Conservation (phyloP, 192 early-diverging fungal genomes). For the Irineochytrium annulatum region DNA sequence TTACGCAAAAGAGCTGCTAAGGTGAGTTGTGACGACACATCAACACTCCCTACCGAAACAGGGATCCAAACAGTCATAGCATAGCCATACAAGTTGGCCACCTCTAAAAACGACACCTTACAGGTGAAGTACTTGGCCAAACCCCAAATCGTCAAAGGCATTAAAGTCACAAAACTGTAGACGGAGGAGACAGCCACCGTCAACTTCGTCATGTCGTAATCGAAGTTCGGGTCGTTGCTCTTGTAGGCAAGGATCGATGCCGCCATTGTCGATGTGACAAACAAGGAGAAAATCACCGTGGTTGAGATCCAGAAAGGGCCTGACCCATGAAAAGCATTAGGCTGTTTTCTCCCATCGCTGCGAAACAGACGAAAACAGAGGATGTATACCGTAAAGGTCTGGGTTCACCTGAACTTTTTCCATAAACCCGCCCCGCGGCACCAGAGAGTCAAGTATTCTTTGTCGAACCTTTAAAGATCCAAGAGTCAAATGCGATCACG, state of each 20-base stretch:
- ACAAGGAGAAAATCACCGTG: slow-evolving; percentile 93
- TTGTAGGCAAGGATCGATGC: slow-evolving; percentile 72
- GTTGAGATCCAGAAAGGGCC: slow-evolving; percentile 98
- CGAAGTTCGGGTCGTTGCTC: slow-evolving; percentile 50
- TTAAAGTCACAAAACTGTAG: slow-evolving; percentile 73
- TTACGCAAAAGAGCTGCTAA: slow-evolving; percentile 68
- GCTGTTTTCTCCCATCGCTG: not conserved
- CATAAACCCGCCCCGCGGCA: slow-evolving; percentile 50
- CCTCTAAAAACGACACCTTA: slow-evolving; percentile 75
- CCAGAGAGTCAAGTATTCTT: slow-evolving; percentile 31
- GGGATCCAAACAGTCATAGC: slow-evolving; percentile 91
- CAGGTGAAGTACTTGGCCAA: slow-evolving; percentile 81
- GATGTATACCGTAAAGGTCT: slow-evolving; percentile 80
- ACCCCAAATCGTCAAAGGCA: slow-evolving; percentile 73
- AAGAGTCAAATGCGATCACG: no score
- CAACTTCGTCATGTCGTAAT: slow-evolving; percentile 73
- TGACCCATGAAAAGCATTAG: slow-evolving; percentile 13
- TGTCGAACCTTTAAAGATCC: slow-evolving; percentile 27
- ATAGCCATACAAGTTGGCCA: slow-evolving; percentile 87
- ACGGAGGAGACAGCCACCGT: slow-evolving; percentile 76
- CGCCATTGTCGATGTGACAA: slow-evolving; percentile 88
- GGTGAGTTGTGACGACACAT: not conserved
- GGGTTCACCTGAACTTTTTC: slow-evolving; percentile 78
- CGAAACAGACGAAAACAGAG: not conserved
- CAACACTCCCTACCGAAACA: slow-evolving; percentile 55